phyloP scores from a whole-genome alignment of 208 protist species.

The Trypanosoma caninum region DNA sequence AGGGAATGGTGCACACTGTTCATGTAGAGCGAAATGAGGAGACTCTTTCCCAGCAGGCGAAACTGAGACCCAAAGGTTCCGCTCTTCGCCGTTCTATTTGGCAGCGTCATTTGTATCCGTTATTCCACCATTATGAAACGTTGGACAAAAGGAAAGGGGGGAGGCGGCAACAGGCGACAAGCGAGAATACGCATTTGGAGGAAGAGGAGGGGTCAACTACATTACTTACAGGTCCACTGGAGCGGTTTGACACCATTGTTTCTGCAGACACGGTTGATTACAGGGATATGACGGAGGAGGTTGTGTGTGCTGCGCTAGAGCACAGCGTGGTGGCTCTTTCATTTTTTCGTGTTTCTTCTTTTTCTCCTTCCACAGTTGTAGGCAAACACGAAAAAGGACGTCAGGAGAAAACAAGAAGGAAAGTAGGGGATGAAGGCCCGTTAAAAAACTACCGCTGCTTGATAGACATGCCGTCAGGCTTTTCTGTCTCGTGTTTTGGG shows the following conservation, averaged over 20 bases:
- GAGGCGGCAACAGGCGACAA: neutral
- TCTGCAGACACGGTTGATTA: slow-evolving; percentile 22
- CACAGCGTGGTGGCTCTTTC: slow-evolving; percentile 72
- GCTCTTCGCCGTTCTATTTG: slow-evolving; percentile 49
- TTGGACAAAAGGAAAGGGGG: neutral
- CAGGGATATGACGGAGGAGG: slow-evolving; percentile 18
- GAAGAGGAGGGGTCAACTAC: slow-evolving; percentile 15
- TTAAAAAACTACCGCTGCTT: slow-evolving; percentile 40
- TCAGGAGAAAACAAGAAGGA: neutral
- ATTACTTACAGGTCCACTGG: slow-evolving; percentile 26
- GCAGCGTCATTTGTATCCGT: slow-evolving; percentile 51
- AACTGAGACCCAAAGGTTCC: slow-evolving; percentile 34
- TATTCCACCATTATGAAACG: slow-evolving; percentile 51
- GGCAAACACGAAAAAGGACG: slow-evolving; percentile 1
- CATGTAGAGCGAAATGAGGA: slow-evolving; percentile 26
- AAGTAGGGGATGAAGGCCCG: too few species aligned
- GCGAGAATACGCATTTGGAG: neutral
- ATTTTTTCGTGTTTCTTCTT: slow-evolving; percentile 12
- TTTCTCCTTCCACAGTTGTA: neutral
- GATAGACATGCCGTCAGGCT: slow-evolving; percentile 37
- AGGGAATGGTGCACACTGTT: slow-evolving; percentile 22
- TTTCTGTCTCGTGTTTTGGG: slow-evolving; percentile 71
- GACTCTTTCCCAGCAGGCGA: neutral
- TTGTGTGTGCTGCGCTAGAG: slow-evolving; percentile 62
- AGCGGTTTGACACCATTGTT: slow-evolving; percentile 23